Evolutionary conservation across 148 eudicot species (phyloP).

Genomic region (Agrostemma githago): DNA sequence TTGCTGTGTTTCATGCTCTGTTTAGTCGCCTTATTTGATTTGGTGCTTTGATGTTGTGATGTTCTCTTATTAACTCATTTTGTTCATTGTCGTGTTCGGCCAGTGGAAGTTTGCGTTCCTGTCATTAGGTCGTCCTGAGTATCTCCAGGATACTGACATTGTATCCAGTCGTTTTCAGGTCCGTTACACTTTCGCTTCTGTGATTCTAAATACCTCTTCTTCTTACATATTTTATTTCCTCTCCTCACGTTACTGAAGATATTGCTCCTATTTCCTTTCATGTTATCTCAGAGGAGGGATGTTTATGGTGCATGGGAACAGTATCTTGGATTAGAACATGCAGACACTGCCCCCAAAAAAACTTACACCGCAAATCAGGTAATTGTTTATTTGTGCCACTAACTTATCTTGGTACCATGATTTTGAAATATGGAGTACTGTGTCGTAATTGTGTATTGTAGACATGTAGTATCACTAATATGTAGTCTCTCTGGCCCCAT

Average conservation of each 20-base stretch:
- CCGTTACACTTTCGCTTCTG: neutral
- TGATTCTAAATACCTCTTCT: neutral
- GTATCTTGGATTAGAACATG: conserved; percentile 87
- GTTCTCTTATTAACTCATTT: conserved; percentile 4
- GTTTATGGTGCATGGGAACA: conserved; percentile 98
- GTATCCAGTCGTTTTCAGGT: conserved; percentile 68
- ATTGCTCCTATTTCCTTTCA: neutral
- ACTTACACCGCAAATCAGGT: conserved; percentile 67
- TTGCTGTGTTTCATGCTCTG: neutral
- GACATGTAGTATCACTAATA: too few species aligned
- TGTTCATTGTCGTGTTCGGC: conserved; percentile 13
- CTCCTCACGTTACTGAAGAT: neutral
- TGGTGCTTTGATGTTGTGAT: neutral
- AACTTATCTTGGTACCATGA: neutral
- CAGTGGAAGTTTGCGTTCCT: conserved; percentile 78
- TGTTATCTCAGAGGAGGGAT: conserved; percentile 60
- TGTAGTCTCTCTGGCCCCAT: too few species aligned
- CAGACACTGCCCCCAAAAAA: conserved; percentile 80
- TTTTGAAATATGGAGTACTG: too few species aligned
- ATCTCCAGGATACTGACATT: conserved; percentile 57
- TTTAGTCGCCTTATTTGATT: neutral
- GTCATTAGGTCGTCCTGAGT: conserved; percentile 65
- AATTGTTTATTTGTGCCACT: neutral
- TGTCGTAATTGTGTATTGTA: too few species aligned
- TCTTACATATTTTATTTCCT: neutral